phyloP scores from a whole-genome alignment of 352 stramenopile genomes.

The Pythium phragmiticola region DNA sequence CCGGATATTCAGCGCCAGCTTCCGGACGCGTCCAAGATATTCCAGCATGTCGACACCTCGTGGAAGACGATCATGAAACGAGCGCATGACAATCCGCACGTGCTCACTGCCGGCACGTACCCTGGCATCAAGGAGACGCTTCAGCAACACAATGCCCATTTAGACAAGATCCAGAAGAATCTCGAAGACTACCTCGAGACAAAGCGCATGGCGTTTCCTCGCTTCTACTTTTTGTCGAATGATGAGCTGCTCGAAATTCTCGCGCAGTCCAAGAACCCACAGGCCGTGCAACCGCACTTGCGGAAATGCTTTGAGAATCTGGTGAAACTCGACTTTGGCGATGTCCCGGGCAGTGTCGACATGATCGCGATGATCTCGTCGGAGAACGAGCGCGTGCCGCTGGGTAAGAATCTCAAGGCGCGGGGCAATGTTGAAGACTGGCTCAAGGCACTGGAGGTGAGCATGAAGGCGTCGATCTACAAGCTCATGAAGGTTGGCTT shows the following conservation, averaged over 20 bases:
- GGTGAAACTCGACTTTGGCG: constrained; percentile 77
- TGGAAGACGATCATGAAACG: constrained; percentile 92
- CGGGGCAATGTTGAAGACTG: constrained; percentile 88
- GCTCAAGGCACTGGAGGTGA: constrained; percentile 85
- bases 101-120: constrained; percentile 58
- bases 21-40: constrained; percentile 88
- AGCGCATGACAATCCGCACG: constrained; percentile 84
- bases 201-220: constrained; percentile 91
- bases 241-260: constrained; percentile 95
- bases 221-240: constrained; percentile 96
- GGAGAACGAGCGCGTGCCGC: constrained; percentile 85
- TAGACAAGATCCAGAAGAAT: constrained; percentile 92
- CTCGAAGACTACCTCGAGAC: constrained; percentile 93
- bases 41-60: constrained; percentile 87
- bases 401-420: constrained; percentile 93
- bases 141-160: constrained; percentile 77
- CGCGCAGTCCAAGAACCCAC: constrained; percentile 93
- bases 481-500: constrained; percentile 91
- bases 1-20: constrained; percentile 92
- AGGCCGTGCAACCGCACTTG: constrained; percentile 92
- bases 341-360: constrained; percentile 82
- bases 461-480: constrained; percentile 92
- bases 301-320: constrained; percentile 95
- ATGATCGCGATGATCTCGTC: constrained; percentile 93
- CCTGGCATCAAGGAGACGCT: constrained; percentile 83